Conservation (phyloP, 257 asterid genomes). For the Coffea eugenioides region DNA sequence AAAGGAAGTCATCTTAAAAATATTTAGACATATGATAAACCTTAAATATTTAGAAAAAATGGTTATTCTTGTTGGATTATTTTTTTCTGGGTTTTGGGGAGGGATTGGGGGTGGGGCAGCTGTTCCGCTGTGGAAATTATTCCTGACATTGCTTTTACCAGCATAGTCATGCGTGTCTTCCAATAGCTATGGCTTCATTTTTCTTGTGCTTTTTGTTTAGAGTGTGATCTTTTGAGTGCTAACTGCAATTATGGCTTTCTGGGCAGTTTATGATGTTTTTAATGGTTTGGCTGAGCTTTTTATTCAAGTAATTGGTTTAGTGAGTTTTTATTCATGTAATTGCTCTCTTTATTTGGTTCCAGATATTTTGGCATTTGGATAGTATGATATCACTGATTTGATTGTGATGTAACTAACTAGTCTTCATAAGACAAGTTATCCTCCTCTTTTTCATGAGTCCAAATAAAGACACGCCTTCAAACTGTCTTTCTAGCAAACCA, state of each 20-base stretch:
- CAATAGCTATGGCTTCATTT: background rate
- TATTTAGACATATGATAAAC: background rate
- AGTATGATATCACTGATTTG: background rate
- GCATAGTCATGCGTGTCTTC: background rate
- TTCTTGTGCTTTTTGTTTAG: background rate
- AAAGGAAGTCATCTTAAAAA: background rate
- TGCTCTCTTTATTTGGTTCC: background rate
- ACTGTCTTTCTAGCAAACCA: background rate
- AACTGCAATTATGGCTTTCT: background rate
- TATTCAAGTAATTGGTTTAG: background rate
- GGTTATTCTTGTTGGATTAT: background rate
- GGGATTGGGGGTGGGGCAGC: background rate
- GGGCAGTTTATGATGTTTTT: background rate
- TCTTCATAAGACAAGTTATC: background rate
- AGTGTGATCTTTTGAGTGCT: background rate
- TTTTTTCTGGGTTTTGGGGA: background rate
- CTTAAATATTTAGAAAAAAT: background rate
- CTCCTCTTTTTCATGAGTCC: background rate
- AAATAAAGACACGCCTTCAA: background rate
- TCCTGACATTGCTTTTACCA: background rate
- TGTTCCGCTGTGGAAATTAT: background rate
- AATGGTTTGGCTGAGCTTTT: background rate
- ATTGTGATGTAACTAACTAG: background rate
- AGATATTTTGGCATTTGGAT: background rate
- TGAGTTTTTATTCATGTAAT: background rate